Base-by-base conservation (phyloP, 176 grass and related monocot species). In the Alopecurus myosuroides region DNA sequence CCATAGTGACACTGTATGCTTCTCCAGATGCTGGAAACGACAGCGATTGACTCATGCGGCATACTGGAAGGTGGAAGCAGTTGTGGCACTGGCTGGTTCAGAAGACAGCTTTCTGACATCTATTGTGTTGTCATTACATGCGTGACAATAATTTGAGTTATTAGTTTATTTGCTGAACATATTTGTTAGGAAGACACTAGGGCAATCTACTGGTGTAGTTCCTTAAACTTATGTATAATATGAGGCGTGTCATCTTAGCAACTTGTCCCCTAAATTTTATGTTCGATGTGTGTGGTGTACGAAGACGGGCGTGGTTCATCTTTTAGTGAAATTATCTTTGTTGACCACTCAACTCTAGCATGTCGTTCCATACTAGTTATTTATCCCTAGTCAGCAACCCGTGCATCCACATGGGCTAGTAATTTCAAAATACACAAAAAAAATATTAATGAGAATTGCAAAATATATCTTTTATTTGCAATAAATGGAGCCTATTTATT, bases 1-100 rank as follows among this genome's bases (percentile, higher is more conserved):
- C 34, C 65, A 78, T 22, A 73, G 64, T 40, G 52, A 57, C 65
- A 65, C 39, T 58, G 3, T 83, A 66, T 87, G 6, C 67, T 49
- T 67, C 18, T 87, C 69, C 85, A 91, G 89, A 84, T 84, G 58
- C 85, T 81, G 76, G 74, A 69, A 70, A 79, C 11, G 48, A 82
- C 19, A 55, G 49, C 1, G 30, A 84, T 40, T 90, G 75, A 90
- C 74, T 84, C 29, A 9, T 30, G 20, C 2, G 8, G 39, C 10
- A 3, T 45, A 36, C 42, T 55, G 52, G 63, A 68, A 80, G 37
- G 55, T 35, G 76, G 79, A 78, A 83, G 22, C 28, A 78, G 74
- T 73, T 90, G 80, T 90, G 80, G 66, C 81, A 48, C 37, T 79
- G 74, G 53, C 78, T 26, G 37, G 51, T 41, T 74, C 78, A 74